Evolutionary conservation across 805 yeast genomes (phyloP), one percentile per base, ranked within the genome.

Genomic region (Kurtzmaniella cleridarum): DNA sequence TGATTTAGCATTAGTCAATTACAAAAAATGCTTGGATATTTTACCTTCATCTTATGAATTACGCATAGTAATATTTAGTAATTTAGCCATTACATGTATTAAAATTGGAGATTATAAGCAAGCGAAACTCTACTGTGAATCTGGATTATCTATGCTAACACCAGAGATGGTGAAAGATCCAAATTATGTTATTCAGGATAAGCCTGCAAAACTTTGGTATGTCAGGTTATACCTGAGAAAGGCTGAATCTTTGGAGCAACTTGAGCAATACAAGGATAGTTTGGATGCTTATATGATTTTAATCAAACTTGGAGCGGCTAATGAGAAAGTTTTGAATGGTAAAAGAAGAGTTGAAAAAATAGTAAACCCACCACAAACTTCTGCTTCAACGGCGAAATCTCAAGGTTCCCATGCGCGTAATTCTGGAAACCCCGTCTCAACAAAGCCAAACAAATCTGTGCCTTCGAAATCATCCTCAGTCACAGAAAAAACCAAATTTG

Each of bases 171-270:
- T 63, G 1, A 38, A 43, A 2, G 61, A 57, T 30, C 13, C 48
- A 2, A 41, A 40, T 1, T 62, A 62, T 41, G 63, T 66, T 1
- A 60, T 67, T 3, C 64, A 58, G 6, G 79, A 74, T 5, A 80
- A 81, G 50, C 51, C 70, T 1, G 70, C 84, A 43, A 78, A 75
- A 53, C 79, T 78, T 13, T 79, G 93, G 59, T 87, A 89, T 83
- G 59, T 75, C 17, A 90, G 88, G 57, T 67, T 91, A 13, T 57
- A 78, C 35, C 62, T 75, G 2, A 78, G 83, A 43, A 76, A 78
- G 45, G 97, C 96, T 0, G 97, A 93, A 53, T 81, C 91, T 2
- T 69, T 80, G 30, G 99, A 93, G 60, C 78, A 79, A 57, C 52
- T 79, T 38, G 99, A 93, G 51, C 75, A 73, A 47, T 86, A 73